Evolutionary conservation across 441 rosid species (phyloP).

Genomic region (Euphorbia corollata): DNA sequence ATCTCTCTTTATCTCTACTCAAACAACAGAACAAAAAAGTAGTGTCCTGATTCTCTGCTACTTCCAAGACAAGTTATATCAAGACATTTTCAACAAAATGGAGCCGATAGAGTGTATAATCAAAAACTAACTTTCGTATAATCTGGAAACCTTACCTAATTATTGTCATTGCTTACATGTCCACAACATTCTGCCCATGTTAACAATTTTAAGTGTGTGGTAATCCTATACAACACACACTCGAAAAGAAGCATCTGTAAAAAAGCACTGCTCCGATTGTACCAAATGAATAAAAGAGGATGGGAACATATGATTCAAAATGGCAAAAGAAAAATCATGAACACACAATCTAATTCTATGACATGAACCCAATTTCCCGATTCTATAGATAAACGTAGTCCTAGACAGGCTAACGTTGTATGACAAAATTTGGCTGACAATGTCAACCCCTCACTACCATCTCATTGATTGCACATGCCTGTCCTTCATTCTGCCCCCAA

Average conservation of each 20-base stretch:
- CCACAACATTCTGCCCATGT: too few relatives aligned
- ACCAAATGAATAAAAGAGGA: not conserved
- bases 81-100: conserved; percentile 7
- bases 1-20: too few relatives aligned
- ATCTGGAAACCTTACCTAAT: not conserved
- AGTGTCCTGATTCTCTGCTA: not conserved
- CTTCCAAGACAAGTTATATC: not conserved
- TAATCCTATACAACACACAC: too few relatives aligned
- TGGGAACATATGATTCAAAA: conserved; percentile 3
- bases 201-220: too few relatives aligned
- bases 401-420: not conserved
- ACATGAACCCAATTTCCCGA: not conserved
- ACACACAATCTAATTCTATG: not conserved
- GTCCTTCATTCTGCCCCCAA: conserved; percentile 2
- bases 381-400: not conserved
- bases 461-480: not conserved
- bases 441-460: not conserved
- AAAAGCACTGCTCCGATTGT: not conserved
- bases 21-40: not conserved
- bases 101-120: conserved; percentile 13
- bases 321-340: not conserved
- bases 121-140: not conserved
- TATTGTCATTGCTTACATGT: too few relatives aligned
- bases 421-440: conserved; percentile 9
- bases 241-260: too few relatives aligned